These are phyloP conservation scores for Cantharellus anzutake DNA, from an alignment of 768 basidiomycete genomes.

Conservation along the genomic window DNA sequence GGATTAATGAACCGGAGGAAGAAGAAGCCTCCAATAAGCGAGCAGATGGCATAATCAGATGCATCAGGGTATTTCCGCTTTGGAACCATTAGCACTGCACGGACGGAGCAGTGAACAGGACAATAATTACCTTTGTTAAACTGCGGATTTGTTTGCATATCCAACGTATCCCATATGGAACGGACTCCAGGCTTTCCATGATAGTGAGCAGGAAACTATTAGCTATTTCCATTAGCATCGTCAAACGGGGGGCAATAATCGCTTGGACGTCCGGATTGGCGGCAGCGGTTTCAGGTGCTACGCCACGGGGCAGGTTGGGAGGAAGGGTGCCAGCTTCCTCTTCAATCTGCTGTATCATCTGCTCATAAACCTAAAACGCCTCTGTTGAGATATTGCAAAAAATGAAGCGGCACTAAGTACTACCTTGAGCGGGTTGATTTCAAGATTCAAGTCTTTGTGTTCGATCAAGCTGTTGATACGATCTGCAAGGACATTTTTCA, in stretches of 20 bases:
- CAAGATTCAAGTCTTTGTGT: conserved; percentile 97
- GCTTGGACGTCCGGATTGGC: conserved; percentile 93
- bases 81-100: background rate
- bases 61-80: conserved; percentile 99
- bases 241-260: conserved; percentile 89
- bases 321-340: conserved; percentile 91
- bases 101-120: background rate
- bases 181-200: conserved; percentile 95
- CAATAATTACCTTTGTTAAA: conserved; percentile 56
- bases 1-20: conserved; percentile 99
- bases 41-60: conserved; percentile 95
- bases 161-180: conserved; percentile 98
- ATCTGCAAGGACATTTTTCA: conserved; percentile 93
- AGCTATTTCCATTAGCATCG: conserved; percentile 99
- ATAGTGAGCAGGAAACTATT: conserved; percentile 95
- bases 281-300: conserved; percentile 84
- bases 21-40: conserved; percentile 98
- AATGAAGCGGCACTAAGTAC: conserved; percentile 2
- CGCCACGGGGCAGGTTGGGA: conserved; percentile 77
- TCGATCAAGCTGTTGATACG: conserved; percentile 97
- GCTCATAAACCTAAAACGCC: conserved; percentile 72
- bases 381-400: background rate
- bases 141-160: conserved; percentile 99
- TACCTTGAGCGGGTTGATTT: conserved; percentile 98
- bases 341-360: conserved; percentile 98